A percentile compares a stretch with the other conserved stretches of the same genome.
phyloP scores from a whole-genome alignment of 2,329 filamentous ascomycete species.

The Pseudogymnoascus sp. region DNA sequence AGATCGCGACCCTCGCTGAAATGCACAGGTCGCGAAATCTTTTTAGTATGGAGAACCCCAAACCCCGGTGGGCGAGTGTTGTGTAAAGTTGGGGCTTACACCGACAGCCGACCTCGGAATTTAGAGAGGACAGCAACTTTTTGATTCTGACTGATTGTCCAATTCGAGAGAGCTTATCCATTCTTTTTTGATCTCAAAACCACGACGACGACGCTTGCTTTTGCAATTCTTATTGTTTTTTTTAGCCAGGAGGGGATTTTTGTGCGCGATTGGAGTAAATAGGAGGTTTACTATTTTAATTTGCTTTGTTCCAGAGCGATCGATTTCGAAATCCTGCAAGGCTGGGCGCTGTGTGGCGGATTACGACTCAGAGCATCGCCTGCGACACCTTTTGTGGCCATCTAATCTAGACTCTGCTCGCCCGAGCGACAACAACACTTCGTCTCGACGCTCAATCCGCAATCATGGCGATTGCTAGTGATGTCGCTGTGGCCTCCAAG shows the following conservation, averaged over 20 bases:
- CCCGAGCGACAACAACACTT: not conserved
- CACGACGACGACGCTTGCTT: not conserved
- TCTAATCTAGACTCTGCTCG: not conserved
- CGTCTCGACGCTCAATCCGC: not conserved
- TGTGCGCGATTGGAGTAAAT: not conserved
- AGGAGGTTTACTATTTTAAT: not conserved
- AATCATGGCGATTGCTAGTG: constrained; percentile 20
- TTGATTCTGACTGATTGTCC: not conserved
- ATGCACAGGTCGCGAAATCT: constrained; percentile 2
- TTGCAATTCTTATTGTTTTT: not conserved
- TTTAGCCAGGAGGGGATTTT: too few species aligned
- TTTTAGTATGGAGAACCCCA: not conserved
- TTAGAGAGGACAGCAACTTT: not conserved
- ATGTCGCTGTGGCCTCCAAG: constrained; percentile 14
- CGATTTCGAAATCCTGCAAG: not conserved
- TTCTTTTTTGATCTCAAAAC: not conserved
- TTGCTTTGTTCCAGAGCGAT: not conserved
- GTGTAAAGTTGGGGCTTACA: not conserved
- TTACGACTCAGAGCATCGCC: not conserved
- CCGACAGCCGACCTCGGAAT: constrained; percentile 1
- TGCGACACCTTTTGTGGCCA: not conserved
- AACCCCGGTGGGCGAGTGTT: not conserved
- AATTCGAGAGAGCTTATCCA: not conserved
- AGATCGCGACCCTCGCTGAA: not conserved
- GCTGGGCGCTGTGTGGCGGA: not conserved